phyloP scores from a whole-genome alignment of 1,284 basidiomycete species.

The Ceratobasidium papillatum region DNA sequence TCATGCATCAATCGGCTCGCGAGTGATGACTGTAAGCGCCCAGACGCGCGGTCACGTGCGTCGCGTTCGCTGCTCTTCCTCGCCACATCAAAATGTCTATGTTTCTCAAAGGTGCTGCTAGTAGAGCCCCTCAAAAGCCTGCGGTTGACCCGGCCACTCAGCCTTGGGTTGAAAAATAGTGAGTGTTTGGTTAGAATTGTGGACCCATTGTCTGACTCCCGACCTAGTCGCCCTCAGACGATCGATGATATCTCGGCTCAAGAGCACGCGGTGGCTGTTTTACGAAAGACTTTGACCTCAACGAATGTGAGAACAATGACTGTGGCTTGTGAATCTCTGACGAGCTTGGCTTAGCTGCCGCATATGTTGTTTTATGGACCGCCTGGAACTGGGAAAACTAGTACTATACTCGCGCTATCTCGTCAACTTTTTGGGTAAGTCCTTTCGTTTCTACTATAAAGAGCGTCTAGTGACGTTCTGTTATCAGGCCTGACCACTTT shows the following conservation, averaged over 20 bases:
- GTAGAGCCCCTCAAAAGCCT: conserved; percentile 53
- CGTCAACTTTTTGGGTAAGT: conserved; percentile 93
- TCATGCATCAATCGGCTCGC: neutral
- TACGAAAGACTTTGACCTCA: conserved; percentile 89
- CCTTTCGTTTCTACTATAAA: neutral
- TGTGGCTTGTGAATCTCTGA: neutral
- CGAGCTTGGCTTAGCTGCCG: conserved; percentile 73
- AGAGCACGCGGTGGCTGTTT: conserved; percentile 93
- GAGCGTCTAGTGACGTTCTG: conserved; percentile 31
- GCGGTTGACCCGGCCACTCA: conserved; percentile 71
- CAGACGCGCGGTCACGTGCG: conserved; percentile 21
- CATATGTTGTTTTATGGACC: conserved; percentile 99
- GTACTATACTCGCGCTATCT: conserved; percentile 94
- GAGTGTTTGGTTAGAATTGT: conserved; percentile 45
- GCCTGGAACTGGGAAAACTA: conserved; percentile 98
- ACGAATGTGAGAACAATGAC: conserved; percentile 75
- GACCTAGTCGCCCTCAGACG: conserved; percentile 87
- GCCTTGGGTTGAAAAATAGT: conserved; percentile 99
- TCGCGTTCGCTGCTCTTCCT: neutral
- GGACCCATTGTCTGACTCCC: neutral
- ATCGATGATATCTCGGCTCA: conserved; percentile 98
- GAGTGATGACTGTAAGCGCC: neutral
- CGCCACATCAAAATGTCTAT: conserved; percentile 50
- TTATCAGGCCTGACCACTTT: conserved; percentile 90
- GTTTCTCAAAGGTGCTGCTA: conserved; percentile 65